A percentile compares a stretch with the other conserved stretches of the same genome.
Conservation (phyloP, 202 grass and related monocot species). For the Setaria italica region DNA sequence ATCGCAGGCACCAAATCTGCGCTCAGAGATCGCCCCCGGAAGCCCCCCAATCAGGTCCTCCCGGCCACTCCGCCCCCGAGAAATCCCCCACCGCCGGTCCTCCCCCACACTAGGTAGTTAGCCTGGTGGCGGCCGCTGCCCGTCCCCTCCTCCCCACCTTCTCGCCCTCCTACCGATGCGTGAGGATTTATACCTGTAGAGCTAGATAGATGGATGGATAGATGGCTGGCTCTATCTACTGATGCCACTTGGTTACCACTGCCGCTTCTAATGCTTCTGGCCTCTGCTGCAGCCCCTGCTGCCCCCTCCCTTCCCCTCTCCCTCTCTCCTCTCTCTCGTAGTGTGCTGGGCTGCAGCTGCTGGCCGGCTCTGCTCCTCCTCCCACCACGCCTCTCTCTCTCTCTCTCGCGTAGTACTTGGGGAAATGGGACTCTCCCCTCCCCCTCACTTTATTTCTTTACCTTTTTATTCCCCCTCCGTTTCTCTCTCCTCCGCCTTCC, state of each 20-base stretch:
- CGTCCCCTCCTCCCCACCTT: background rate
- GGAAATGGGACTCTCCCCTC: constrained; percentile 55
- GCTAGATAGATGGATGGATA: constrained; percentile 47
- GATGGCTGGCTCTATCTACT: constrained; percentile 46
- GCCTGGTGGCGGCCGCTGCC: constrained; percentile 24
- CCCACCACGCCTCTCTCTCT: background rate
- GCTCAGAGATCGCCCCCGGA: constrained; percentile 12
- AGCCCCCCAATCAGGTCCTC: constrained; percentile 27
- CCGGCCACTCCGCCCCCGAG: constrained; percentile 30
- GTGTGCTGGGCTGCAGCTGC: background rate
- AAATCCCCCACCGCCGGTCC: constrained; percentile 29
- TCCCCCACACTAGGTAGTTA: constrained; percentile 23
- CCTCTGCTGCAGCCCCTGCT: constrained; percentile 55
- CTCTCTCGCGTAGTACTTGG: constrained; percentile 39
- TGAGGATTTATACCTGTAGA: constrained; percentile 59
- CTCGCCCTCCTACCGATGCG: constrained; percentile 34
- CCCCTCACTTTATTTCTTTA: constrained; percentile 49
- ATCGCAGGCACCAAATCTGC: constrained; percentile 26
- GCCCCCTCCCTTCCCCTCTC: background rate
- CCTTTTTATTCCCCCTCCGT: constrained; percentile 47
- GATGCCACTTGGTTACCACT: constrained; percentile 63
- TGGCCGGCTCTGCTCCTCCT: background rate
- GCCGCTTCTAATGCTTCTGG: constrained; percentile 65
- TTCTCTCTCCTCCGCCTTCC: constrained; percentile 5
- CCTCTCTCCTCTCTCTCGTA: background rate